Percentiles rank a stretch among this genome's conserved stretches.
phyloP scores from a whole-genome alignment of 345 rosid genomes.

The Dovyalis caffra region DNA sequence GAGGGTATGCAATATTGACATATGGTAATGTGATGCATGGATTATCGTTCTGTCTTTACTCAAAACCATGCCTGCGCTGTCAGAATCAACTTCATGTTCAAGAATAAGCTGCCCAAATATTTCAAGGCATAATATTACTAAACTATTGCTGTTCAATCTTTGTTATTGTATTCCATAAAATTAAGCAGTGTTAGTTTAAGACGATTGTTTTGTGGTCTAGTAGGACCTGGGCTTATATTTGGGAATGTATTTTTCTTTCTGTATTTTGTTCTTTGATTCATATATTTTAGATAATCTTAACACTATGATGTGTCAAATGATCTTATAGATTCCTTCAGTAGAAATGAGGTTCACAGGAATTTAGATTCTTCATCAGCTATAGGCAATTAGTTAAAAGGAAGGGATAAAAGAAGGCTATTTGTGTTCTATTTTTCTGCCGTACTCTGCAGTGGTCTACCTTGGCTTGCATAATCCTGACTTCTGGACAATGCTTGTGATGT shows the following conservation, averaged over 20 bases:
- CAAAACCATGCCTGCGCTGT: not conserved
- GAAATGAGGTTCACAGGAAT: too few relatives aligned
- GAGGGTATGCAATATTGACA: not conserved
- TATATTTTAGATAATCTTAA: not conserved
- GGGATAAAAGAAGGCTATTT: not conserved
- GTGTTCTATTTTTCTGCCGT: not conserved
- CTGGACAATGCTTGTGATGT: not conserved
- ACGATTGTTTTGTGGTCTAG: not conserved
- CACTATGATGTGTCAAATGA: not conserved
- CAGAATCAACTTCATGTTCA: not conserved
- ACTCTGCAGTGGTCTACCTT: not conserved
- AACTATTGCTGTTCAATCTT: not conserved
- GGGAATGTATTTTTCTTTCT: not conserved
- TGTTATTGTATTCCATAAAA: not conserved
- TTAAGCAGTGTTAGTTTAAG: not conserved
- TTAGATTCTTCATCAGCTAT: too few relatives aligned
- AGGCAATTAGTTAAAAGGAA: not conserved
- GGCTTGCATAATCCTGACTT: slow-evolving; percentile 1
- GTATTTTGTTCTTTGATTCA: not conserved
- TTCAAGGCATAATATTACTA: not conserved
- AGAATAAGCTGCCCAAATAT: not conserved
- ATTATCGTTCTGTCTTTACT: not conserved
- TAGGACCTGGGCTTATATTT: not conserved
- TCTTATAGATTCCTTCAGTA: not conserved
- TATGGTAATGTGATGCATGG: not conserved